Percentiles rank a stretch among this genome's conserved stretches.
Evolutionary conservation across 139 green algal genomes (phyloP).

Genomic region (Deuterostichococcus epilithicus): DNA sequence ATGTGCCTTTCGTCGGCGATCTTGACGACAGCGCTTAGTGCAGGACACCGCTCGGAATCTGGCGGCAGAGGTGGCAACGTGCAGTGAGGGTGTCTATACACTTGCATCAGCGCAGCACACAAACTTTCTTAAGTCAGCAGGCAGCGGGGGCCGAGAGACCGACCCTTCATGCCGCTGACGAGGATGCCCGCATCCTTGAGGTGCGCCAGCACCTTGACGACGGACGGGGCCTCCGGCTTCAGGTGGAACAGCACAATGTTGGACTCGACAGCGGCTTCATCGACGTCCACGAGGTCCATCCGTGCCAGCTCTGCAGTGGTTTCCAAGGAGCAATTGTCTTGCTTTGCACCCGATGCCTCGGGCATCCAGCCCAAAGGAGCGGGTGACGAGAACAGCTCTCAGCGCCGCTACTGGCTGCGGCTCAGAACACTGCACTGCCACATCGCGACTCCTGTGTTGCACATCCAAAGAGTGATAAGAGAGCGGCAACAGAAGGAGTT

Average conservation of each 20-base stretch:
- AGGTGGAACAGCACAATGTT: constrained; percentile 28
- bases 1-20: too few species aligned
- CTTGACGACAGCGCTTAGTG: too few species aligned
- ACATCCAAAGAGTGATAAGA: not conserved
- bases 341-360: not conserved
- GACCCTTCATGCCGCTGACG: not conserved
- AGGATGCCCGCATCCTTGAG: not conserved
- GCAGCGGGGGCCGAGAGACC: too few species aligned
- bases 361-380: not conserved
- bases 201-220: not conserved
- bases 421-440: not conserved
- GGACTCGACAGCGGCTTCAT: constrained; percentile 3
- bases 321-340: not conserved
- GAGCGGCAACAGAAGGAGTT: not conserved
- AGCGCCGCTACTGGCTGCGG: not conserved
- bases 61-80: too few species aligned
- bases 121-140: too few species aligned
- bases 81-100: too few species aligned
- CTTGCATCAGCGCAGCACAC: too few species aligned
- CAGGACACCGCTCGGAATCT: too few species aligned
- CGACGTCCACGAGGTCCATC: not conserved
- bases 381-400: not conserved
- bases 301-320: constrained; percentile 9
- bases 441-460: not conserved
- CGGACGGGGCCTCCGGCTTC: not conserved